A percentile compares a stretch with the other conserved stretches of the same genome.
Conservation (phyloP, 176 grass and related monocot species). For the Lolium rigidum region DNA sequence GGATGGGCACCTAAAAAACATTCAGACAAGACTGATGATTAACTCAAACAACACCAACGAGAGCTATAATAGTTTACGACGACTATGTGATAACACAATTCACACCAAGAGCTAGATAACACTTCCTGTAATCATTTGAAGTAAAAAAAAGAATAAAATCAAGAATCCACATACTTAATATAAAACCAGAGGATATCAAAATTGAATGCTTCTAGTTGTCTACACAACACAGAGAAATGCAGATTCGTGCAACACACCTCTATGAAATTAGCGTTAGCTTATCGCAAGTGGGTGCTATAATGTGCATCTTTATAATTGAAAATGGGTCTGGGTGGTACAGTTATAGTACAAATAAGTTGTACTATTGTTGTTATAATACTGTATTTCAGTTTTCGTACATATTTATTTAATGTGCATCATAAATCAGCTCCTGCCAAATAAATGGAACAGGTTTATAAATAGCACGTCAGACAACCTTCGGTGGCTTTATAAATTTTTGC, state of each 20-base stretch:
- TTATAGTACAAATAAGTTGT: neutral
- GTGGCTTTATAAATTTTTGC: neutral
- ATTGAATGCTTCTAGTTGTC: neutral
- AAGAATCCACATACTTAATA: constrained; percentile 10
- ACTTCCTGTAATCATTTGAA: neutral
- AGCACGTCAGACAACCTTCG: neutral
- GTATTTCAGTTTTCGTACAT: neutral
- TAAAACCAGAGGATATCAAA: neutral
- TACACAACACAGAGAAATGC: neutral
- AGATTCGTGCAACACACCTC: constrained; percentile 5
- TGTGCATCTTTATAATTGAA: neutral
- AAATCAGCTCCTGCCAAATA: neutral
- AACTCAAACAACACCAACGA: constrained; percentile 10
- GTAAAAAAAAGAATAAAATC: constrained; percentile 28
- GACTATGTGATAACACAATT: neutral
- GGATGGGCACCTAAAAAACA: constrained; percentile 61
- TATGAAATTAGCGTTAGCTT: neutral
- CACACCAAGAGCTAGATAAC: neutral
- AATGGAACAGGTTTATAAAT: neutral
- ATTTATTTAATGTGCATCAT: neutral
- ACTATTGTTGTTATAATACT: neutral
- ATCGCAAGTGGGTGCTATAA: neutral
- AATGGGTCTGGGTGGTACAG: neutral
- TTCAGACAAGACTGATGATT: constrained; percentile 25
- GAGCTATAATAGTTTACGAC: neutral